Evolutionary conservation across 2,329 filamentous ascomycete species (phyloP), one percentile per base, ranked within the genome.

Genomic region (Pseudogymnoascus sp.): DNA sequence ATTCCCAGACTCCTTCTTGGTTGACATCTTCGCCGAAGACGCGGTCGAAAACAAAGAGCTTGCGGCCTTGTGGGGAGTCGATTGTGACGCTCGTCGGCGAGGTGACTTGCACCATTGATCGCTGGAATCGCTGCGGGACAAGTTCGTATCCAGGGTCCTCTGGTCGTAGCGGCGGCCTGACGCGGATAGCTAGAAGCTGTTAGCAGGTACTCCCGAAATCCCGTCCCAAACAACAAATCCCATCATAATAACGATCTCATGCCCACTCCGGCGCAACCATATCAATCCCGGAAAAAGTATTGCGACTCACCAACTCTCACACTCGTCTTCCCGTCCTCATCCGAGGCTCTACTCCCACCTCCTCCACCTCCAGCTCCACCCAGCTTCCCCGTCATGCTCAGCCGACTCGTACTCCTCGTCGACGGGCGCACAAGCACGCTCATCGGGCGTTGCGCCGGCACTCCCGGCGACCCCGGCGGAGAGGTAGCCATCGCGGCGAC

Each of bases 11-110:
- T 53, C 92, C 93, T 66, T 94, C 89, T 73, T 99, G 94, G 63
- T 84, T 82, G 6, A 91, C 81, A 2, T 94, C 88, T 68, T 92
- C 86, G 33, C 86, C 82, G 71, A 99, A 99, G 4, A 99, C 92
- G 64, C 91, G 87, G 75, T 99, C 94, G 72, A 99, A 99, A 18
- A 97, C 88, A 71, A 99, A 99, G 3, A 97, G 81, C 72, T 97
- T 97, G 71, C 89, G 89, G 58, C 93, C 94, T 71, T 96, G 91
- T 0, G 91, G 88, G 2, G 92, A 89, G 71, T 97, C 94, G 67
- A 99, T 91, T 22, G 90, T 82, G 57, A 99, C 78, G 71, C 84
- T 96, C 6, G 91, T 97, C 47, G 89, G 82, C 14, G 91, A 90
- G 9, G 88, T 91, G 63, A 93, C 90, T 66, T 97, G 91, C 64